Conservation (phyloP, 305 asterid genomes). For the Stenogyne calaminthoides region DNA sequence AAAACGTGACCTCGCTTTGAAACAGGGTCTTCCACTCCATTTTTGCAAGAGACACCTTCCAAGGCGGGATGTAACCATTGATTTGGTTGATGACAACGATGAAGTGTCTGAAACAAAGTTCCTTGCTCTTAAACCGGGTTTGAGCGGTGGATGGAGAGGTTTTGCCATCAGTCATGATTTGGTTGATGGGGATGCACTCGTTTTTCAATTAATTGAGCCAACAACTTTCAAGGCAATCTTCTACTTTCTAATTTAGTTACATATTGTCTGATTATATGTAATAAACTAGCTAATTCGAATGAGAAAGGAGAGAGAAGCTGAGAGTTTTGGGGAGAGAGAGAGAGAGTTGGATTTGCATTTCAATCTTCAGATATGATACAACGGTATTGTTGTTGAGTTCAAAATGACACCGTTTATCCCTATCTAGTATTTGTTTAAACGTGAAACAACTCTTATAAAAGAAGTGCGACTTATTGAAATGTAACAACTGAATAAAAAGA, state of each 20-base stretch:
- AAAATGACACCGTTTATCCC: too few relatives aligned
- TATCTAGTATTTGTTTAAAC: too few relatives aligned
- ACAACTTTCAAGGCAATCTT: constrained; percentile 58
- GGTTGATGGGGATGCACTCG: constrained; percentile 77
- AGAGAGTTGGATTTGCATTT: too few relatives aligned
- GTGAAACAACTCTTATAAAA: too few relatives aligned
- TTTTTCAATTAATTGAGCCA: constrained; percentile 57
- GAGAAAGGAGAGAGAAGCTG: too few relatives aligned
- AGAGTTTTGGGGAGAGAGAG: too few relatives aligned
- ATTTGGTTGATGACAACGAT: constrained; percentile 60
- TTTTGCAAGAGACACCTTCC: constrained; percentile 72
- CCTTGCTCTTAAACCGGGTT: constrained; percentile 59
- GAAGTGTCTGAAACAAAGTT: constrained; percentile 52
- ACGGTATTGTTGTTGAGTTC: too few relatives aligned
- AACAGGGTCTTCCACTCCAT: constrained; percentile 72
- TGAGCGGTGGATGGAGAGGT: constrained; percentile 92
- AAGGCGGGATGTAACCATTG: constrained; percentile 40
- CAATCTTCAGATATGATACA: too few relatives aligned
- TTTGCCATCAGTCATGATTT: constrained; percentile 66
- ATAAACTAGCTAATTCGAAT: too few relatives aligned
- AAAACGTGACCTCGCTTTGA: background rate
- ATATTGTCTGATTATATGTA: background rate
- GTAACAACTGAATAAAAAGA: too few relatives aligned
- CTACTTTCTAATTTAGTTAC: background rate
- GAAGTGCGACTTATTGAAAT: too few relatives aligned